phyloP scores from a whole-genome alignment of 2,329 filamentous ascomycete genomes.

The Epichloe festucae region DNA sequence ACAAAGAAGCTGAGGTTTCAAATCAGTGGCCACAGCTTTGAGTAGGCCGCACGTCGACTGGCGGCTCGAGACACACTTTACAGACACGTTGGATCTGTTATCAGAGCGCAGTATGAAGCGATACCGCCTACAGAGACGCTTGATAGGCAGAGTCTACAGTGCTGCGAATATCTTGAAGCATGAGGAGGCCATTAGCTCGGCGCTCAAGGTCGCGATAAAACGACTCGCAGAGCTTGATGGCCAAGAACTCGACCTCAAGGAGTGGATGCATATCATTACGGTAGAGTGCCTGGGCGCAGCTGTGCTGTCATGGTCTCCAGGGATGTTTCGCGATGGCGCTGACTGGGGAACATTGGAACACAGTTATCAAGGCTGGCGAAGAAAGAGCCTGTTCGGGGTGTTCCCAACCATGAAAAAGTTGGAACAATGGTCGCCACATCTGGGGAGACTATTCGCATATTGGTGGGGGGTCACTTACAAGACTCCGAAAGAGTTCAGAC shows the following conservation, averaged over 20 bases:
- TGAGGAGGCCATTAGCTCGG: slow-evolving; percentile 27
- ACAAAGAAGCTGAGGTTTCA: neutral
- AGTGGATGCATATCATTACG: slow-evolving; percentile 44
- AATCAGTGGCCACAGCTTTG: slow-evolving; percentile 25
- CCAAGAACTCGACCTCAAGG: slow-evolving; percentile 31
- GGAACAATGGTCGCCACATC: slow-evolving; percentile 22
- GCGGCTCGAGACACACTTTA: slow-evolving; percentile 20
- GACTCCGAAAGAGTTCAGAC: slow-evolving; percentile 29
- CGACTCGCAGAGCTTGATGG: slow-evolving; percentile 25
- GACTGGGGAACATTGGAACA: slow-evolving; percentile 35
- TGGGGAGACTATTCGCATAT: slow-evolving; percentile 27
- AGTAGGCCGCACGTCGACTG: slow-evolving; percentile 21
- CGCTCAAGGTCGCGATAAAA: slow-evolving; percentile 22
- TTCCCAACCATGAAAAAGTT: slow-evolving; percentile 30
- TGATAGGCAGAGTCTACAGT: slow-evolving; percentile 36
- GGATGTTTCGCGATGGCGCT: slow-evolving; percentile 28
- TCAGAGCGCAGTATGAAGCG: slow-evolving; percentile 33
- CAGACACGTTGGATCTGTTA: slow-evolving; percentile 36
- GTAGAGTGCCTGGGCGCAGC: slow-evolving; percentile 38
- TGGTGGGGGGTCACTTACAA: slow-evolving; percentile 34
- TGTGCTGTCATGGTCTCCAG: slow-evolving; percentile 40
- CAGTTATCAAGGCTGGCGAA: slow-evolving; percentile 36
- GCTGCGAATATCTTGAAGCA: slow-evolving; percentile 28
- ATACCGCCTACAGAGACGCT: slow-evolving; percentile 34
- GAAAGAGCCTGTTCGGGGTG: slow-evolving; percentile 38